Evolutionary conservation across 2,329 filamentous ascomycete genomes (phyloP), one percentile per base, ranked within the genome.

Genomic region (Phoma sp.): DNA sequence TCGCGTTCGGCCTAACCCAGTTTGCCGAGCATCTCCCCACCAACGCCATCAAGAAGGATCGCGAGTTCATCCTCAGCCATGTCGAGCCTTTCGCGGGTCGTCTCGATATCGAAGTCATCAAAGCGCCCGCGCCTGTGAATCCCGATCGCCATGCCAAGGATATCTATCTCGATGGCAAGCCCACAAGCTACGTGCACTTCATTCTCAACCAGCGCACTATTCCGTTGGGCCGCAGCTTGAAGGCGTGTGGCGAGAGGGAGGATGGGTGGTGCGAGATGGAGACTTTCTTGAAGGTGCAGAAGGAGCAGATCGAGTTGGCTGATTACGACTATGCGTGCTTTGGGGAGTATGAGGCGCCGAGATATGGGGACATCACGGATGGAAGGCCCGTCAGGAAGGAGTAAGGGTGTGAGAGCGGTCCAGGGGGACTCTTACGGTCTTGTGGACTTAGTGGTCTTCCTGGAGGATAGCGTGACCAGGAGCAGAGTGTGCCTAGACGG

Each of bases 181-280:
- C 84, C 65, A 91, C 87, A 0, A 84, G 78, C 47, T 92, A 92
- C 70, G 79, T 92, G 5, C 89, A 91, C 70, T 89, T 92, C 65
- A 74, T 91, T 2, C 79, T 91, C 39, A 91, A 91, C 70, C 88
- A 91, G 74, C 80, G 89, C 27, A 92, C 89, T 0, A 66, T 92
- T 0, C 89, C 89, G 1, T 77, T 92, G 0, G 86, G 88, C 6
- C 73, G 73, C 55, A 90, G 86, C 65, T 86, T 90, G 57, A 73
- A 82, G 1, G 83, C 86, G 54, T 92, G 89, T 63, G 87, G 83
- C 1, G 68, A 80, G 9, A 77, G 89, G 4, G 82, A 86, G 38
- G 89, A 92, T 70, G 89, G 89, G 0, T 92, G 89, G 89, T 92
- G 89, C 68, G 88, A 91, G 68, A 71, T 92, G 43, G 80, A 81